phyloP scores from a whole-genome alignment of 306 rosid species.

The Pueraria montana region DNA sequence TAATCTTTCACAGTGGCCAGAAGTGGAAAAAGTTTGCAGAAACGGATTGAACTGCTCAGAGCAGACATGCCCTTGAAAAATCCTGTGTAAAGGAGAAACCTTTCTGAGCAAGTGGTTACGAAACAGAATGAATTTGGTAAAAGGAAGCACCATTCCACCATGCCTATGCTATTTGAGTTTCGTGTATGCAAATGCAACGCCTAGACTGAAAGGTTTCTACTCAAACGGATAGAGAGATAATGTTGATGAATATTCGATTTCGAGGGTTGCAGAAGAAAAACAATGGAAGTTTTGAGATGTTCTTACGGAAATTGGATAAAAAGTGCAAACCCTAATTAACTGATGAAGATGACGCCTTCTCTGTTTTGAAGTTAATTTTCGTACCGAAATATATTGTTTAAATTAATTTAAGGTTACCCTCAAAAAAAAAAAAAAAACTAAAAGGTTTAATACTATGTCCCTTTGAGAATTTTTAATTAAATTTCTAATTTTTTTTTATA shows the following conservation, averaged over 20 bases:
- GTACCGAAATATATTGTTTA: neutral
- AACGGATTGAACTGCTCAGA: slow-evolving; percentile 35
- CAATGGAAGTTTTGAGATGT: slow-evolving; percentile 3
- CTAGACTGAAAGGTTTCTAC: slow-evolving; percentile 2
- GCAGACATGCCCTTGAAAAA: slow-evolving; percentile 38
- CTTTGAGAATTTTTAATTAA: too few species aligned
- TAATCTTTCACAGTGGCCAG: slow-evolving; percentile 52
- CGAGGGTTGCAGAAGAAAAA: neutral
- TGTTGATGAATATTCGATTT: neutral
- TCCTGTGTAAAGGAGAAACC: slow-evolving; percentile 47
- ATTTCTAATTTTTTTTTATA: too few species aligned
- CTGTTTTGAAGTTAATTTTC: neutral
- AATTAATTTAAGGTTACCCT: too few species aligned
- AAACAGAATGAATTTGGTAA: slow-evolving; percentile 40
- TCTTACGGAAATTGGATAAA: neutral
- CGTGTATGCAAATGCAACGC: slow-evolving; percentile 8
- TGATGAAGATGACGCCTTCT: neutral
- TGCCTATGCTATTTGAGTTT: slow-evolving; percentile 41
- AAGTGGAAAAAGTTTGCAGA: slow-evolving; percentile 50
- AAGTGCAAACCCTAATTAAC: slow-evolving; percentile 15
- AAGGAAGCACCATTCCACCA: slow-evolving; percentile 50
- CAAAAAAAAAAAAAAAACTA: too few species aligned
- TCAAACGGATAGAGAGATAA: neutral
- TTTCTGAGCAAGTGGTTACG: slow-evolving; percentile 35
- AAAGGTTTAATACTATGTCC: too few species aligned